A percentile compares a stretch with the other conserved stretches of the same genome.
Evolutionary conservation across 139 green algal species (phyloP).

Genomic region (Tetraselmis striata): DNA sequence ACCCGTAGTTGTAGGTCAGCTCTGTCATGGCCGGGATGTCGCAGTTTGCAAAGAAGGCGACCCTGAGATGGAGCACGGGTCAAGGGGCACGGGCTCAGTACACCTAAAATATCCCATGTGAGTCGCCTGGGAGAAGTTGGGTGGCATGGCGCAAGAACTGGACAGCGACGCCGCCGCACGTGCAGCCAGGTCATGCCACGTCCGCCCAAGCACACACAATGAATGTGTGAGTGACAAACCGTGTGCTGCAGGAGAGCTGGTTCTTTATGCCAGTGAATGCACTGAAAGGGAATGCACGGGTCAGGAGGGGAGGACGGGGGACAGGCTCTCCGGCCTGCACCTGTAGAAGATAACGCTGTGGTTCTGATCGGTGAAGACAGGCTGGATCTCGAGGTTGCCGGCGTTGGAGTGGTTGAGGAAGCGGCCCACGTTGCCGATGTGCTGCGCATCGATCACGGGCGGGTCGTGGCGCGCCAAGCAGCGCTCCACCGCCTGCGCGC

Average conservation of each 20-base stretch:
- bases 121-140: too few relatives aligned
- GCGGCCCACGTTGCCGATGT: slow-evolving; percentile 53
- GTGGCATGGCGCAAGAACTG: background rate
- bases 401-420: slow-evolving; percentile 71
- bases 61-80: too few relatives aligned
- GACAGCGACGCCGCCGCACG: background rate
- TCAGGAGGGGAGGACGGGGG: too few relatives aligned
- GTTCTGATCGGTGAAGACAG: slow-evolving; percentile 34
- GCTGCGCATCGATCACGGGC: slow-evolving; percentile 28
- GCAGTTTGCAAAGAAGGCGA: slow-evolving; percentile 3
- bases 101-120: too few relatives aligned
- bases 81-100: too few relatives aligned
- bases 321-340: too few relatives aligned
- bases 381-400: slow-evolving; percentile 50
- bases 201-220: too few relatives aligned
- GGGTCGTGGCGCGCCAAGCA: background rate
- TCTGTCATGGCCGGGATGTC: slow-evolving; percentile 44
- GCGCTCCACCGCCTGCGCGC: background rate
- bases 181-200: too few relatives aligned
- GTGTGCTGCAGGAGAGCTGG: too few relatives aligned
- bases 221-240: too few relatives aligned
- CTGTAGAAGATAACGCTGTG: slow-evolving; percentile 35
- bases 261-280: too few relatives aligned
- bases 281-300: too few relatives aligned
- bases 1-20: slow-evolving; percentile 53